A percentile compares a stretch with the other conserved stretches of the same genome.
Evolutionary conservation across 2,329 filamentous ascomycete genomes (phyloP).

Genomic region (Scedosporium minutisporum): DNA sequence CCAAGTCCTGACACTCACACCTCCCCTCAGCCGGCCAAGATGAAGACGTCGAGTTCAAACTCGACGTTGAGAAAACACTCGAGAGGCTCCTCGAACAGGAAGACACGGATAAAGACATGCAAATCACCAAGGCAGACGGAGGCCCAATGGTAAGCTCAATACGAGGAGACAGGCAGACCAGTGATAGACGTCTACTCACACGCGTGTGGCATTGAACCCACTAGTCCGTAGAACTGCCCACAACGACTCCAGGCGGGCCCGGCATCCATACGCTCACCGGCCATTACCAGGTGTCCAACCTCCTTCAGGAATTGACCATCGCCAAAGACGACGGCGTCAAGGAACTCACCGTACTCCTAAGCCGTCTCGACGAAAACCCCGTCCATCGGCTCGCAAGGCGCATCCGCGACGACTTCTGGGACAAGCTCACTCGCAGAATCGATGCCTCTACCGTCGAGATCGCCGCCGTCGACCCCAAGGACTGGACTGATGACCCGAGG

Average conservation of each 20-base stretch:
- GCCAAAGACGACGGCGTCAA: constrained; percentile 85
- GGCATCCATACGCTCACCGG: constrained; percentile 73
- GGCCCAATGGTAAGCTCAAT: constrained; percentile 65
- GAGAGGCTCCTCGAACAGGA: constrained; percentile 72
- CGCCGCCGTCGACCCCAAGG: constrained; percentile 84
- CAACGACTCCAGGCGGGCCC: background rate
- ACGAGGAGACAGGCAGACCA: background rate
- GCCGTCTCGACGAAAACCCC: constrained; percentile 87
- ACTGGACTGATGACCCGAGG: constrained; percentile 83
- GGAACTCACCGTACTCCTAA: constrained; percentile 84
- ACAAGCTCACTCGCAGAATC: constrained; percentile 77
- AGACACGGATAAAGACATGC: constrained; percentile 88
- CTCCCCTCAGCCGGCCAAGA: background rate
- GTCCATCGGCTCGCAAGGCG: constrained; percentile 78
- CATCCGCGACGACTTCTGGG: constrained; percentile 88
- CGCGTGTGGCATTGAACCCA: background rate
- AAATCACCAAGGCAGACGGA: constrained; percentile 94
- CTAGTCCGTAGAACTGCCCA: background rate
- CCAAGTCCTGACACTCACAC: background rate
- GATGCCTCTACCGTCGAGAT: constrained; percentile 80
- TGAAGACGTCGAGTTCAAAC: constrained; percentile 48
- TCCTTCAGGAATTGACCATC: constrained; percentile 86
- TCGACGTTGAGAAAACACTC: constrained; percentile 78
- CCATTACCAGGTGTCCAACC: constrained; percentile 94
- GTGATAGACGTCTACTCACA: background rate